Conservation (phyloP, 768 basidiomycete species). For the Boletus reticuloceps region DNA sequence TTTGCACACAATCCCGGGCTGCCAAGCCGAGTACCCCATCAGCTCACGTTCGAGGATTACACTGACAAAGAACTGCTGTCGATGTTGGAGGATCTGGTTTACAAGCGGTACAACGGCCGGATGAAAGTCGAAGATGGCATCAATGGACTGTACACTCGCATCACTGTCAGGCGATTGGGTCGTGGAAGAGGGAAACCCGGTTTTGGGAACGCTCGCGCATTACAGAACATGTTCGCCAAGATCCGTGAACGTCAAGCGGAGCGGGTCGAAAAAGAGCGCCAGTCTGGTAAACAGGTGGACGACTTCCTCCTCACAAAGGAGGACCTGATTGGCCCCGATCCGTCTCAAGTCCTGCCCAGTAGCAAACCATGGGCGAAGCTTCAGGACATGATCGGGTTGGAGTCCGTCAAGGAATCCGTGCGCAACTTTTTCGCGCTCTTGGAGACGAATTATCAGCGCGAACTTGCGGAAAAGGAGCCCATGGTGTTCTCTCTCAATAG, state of each 20-base stretch:
- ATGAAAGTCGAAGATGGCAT: conserved; percentile 60
- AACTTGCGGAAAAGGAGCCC: conserved; percentile 53
- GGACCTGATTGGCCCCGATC: conserved; percentile 68
- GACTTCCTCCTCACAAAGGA: conserved; percentile 52
- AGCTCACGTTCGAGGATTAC: conserved; percentile 62
- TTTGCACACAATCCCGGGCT: conserved; percentile 76
- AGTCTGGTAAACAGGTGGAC: conserved; percentile 39
- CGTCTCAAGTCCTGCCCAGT: conserved; percentile 43
- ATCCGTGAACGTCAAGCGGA: conserved; percentile 54
- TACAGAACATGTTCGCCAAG: conserved; percentile 48
- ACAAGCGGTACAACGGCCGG: conserved; percentile 43
- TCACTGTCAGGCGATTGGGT: conserved; percentile 59
- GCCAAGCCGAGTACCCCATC: conserved; percentile 61
- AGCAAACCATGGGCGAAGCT: conserved; percentile 54
- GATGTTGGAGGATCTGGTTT: conserved; percentile 51
- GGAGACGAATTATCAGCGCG: conserved; percentile 57
- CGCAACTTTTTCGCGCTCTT: conserved; percentile 47
- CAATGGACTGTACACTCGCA: conserved; percentile 53
- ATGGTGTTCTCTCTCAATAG: conserved; percentile 57
- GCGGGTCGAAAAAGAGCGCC: conserved; percentile 44
- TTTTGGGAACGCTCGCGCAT: conserved; percentile 68
- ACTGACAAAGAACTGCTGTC: conserved; percentile 50
- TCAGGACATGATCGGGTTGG: conserved; percentile 52
- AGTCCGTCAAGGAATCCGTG: conserved; percentile 56
- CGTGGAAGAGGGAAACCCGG: conserved; percentile 56